Conservation (phyloP, 2,329 filamentous ascomycete genomes). For the Xylaria digitata region DNA sequence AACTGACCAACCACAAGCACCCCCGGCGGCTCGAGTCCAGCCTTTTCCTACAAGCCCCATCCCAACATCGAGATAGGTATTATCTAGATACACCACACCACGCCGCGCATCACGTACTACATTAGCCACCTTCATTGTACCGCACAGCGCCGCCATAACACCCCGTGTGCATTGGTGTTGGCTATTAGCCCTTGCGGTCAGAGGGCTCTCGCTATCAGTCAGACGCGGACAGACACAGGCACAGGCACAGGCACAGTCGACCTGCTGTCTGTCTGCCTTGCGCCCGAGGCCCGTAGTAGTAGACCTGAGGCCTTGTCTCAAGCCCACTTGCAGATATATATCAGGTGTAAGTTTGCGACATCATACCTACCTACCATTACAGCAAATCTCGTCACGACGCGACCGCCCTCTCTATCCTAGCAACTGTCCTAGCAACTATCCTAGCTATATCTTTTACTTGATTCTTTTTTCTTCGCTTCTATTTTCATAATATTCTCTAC, state of each 20-base stretch:
- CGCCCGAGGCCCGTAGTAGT: slow-evolving; percentile 28
- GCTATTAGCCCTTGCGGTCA: neutral
- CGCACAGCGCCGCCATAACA: slow-evolving; percentile 16
- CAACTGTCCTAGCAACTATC: neutral
- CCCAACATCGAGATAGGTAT: neutral
- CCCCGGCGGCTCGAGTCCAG: slow-evolving; percentile 17
- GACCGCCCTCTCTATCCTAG: neutral
- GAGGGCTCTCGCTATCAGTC: neutral
- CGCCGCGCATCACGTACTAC: slow-evolving; percentile 14
- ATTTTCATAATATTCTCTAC: neutral
- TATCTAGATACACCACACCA: slow-evolving; percentile 11
- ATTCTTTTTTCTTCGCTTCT: neutral
- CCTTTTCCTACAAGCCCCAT: slow-evolving; percentile 26
- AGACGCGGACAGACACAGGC: neutral
- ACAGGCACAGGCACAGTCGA: neutral
- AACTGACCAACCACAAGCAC: slow-evolving; percentile 31
- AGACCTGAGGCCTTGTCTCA: slow-evolving; percentile 23
- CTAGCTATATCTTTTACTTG: neutral
- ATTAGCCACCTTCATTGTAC: slow-evolving; percentile 4
- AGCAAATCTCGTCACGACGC: neutral
- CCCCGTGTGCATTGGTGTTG: slow-evolving; percentile 5
- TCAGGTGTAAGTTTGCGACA: slow-evolving; percentile 33
- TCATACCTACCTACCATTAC: slow-evolving; percentile 12
- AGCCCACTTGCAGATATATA: slow-evolving; percentile 30
- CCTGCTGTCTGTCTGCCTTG: slow-evolving; percentile 12